A percentile compares a stretch with the other conserved stretches of the same genome.
These are phyloP conservation scores for Alternaria infectoria DNA, from an alignment of 2,329 filamentous ascomycete genomes.

Conservation along the genomic window DNA sequence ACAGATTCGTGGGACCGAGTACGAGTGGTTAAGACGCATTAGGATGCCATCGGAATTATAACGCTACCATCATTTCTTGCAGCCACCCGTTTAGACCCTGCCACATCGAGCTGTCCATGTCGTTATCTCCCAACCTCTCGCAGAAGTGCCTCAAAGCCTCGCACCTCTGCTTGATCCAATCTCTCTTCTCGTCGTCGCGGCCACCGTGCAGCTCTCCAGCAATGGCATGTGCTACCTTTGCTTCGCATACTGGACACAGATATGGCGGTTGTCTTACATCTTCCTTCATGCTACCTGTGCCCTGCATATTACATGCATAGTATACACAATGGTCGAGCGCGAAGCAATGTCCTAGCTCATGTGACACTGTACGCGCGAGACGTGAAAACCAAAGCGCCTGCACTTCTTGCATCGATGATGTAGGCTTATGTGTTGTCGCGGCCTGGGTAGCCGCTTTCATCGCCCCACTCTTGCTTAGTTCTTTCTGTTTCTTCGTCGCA, in stretches of 20 bases:
- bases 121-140: conserved; percentile 46
- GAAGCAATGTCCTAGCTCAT: conserved; percentile 73
- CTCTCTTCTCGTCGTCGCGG: conserved; percentile 22
- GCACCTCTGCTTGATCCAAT: conserved; percentile 48
- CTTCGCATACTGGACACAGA: conserved; percentile 65
- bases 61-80: not conserved
- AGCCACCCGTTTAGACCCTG: conserved; percentile 24
- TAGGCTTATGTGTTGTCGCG: conserved; percentile 8
- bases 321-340: conserved; percentile 70
- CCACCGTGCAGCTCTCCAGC: conserved; percentile 27
- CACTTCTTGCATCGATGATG: conserved; percentile 26
- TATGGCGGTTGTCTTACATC: conserved; percentile 69
- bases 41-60: not conserved
- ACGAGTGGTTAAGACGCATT: too few species aligned
- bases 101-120: conserved; percentile 23
- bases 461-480: conserved; percentile 12
- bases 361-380: conserved; percentile 62
- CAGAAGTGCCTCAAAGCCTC: conserved; percentile 53
- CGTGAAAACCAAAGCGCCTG: conserved; percentile 62
- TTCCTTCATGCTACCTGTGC: conserved; percentile 62
- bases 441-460: conserved; percentile 23
- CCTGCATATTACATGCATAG: conserved; percentile 70
- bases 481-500: conserved; percentile 16
- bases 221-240: conserved; percentile 54
- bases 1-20: not conserved